These are phyloP conservation scores for Stylonectria norvegica DNA, from an alignment of 2,329 filamentous ascomycete genomes.

Conservation along the genomic window DNA sequence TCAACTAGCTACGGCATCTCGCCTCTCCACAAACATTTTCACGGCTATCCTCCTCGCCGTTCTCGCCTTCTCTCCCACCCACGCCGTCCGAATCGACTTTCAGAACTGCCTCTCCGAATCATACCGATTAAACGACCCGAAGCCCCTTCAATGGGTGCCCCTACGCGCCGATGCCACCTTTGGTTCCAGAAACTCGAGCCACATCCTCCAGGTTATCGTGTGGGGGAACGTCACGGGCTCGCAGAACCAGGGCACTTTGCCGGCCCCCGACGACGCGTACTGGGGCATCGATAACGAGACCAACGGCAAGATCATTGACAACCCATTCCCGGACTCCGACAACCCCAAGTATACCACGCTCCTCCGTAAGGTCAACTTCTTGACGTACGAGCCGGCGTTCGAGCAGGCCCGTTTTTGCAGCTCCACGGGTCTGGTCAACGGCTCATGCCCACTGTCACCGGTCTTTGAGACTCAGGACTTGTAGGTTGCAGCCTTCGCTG, in stretches of 20 bases:
- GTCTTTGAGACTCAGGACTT: constrained; percentile 53
- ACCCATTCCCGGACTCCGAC: constrained; percentile 44
- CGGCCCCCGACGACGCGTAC: constrained; percentile 52
- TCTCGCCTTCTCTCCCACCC: constrained; percentile 40
- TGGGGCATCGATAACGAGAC: constrained; percentile 61
- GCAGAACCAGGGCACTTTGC: constrained; percentile 54
- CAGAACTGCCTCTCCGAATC: constrained; percentile 74
- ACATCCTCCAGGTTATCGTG: constrained; percentile 72
- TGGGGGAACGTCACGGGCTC: constrained; percentile 90
- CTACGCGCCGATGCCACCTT: constrained; percentile 72
- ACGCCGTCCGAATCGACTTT: constrained; percentile 70
- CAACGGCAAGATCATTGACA: constrained; percentile 72
- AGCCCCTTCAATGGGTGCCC: constrained; percentile 76
- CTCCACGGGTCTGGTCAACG: constrained; percentile 53
- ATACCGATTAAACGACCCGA: constrained; percentile 53
- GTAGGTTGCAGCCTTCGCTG: constrained; percentile 30
- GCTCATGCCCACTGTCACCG: constrained; percentile 70
- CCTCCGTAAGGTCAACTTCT: constrained; percentile 65
- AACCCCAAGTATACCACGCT: constrained; percentile 69
- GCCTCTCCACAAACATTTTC: constrained; percentile 27
- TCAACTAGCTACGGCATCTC: constrained; percentile 14
- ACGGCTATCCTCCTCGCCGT: constrained; percentile 37
- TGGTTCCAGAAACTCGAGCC: constrained; percentile 54
- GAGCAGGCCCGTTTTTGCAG: constrained; percentile 63
- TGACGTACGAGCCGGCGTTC: constrained; percentile 71